Percentiles rank a stretch among this genome's conserved stretches.
phyloP scores from a whole-genome alignment of 2,329 filamentous ascomycete species.

The Leptographium lundbergii region DNA sequence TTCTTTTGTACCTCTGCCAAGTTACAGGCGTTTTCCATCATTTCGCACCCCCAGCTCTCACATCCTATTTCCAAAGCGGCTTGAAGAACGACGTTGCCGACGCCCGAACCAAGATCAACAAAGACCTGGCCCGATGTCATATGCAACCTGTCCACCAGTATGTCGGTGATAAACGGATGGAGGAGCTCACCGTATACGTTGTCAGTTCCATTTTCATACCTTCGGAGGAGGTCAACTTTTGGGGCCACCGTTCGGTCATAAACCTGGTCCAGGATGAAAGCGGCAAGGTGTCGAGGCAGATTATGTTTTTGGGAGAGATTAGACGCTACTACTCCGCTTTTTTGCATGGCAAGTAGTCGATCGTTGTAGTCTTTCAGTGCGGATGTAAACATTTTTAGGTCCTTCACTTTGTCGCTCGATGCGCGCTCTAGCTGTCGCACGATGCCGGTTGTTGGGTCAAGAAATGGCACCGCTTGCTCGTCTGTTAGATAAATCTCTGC shows the following conservation, averaged over 20 bases:
- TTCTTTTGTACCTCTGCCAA: constrained; percentile 67
- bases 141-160: constrained; percentile 62
- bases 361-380: constrained; percentile 69
- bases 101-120: constrained; percentile 87
- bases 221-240: constrained; percentile 67
- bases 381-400: constrained; percentile 55
- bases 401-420: constrained; percentile 50
- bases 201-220: constrained; percentile 82
- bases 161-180: constrained; percentile 69
- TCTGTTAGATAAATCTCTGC: constrained; percentile 67
- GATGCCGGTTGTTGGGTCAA: constrained; percentile 60
- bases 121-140: constrained; percentile 80
- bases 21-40: constrained; percentile 82
- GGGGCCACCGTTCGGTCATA: constrained; percentile 90
- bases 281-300: constrained; percentile 59
- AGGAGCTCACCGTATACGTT: constrained; percentile 92
- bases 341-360: constrained; percentile 50
- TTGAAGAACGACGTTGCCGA: constrained; percentile 91
- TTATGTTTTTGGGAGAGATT: constrained; percentile 58
- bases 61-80: constrained; percentile 87
- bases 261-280: constrained; percentile 73
- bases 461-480: constrained; percentile 53
- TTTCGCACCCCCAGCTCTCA: constrained; percentile 91
- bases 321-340: constrained; percentile 57
- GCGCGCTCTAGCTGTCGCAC: constrained; percentile 67